A percentile compares a stretch with the other conserved stretches of the same genome.
phyloP scores from a whole-genome alignment of 2,329 filamentous ascomycete species.

The Phialophora tarda region DNA sequence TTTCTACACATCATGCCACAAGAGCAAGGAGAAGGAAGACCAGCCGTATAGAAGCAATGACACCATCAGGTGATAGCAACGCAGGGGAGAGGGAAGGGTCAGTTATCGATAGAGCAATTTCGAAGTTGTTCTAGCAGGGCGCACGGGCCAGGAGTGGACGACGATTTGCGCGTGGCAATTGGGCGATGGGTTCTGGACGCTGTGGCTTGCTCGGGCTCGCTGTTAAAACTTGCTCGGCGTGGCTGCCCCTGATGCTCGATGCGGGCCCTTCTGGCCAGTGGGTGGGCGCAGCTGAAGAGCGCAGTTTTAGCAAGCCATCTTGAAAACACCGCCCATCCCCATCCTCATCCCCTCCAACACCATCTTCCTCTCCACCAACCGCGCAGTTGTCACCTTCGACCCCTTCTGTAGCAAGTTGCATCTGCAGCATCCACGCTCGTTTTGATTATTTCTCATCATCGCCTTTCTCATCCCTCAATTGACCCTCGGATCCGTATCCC shows the following conservation, averaged over 20 bases:
- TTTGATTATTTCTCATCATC: constrained; percentile 1
- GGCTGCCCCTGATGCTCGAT: constrained; percentile 19
- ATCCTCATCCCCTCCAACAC: constrained; percentile 7
- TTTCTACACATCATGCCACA: constrained; percentile 6
- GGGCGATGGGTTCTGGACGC: constrained; percentile 4
- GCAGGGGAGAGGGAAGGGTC: not conserved
- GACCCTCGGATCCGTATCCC: not conserved
- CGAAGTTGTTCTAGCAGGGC: constrained; percentile 12
- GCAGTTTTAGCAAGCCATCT: constrained; percentile 4
- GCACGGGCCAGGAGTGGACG: constrained; percentile 2
- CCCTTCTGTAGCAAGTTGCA: constrained; percentile 13
- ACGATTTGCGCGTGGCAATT: constrained; percentile 8
- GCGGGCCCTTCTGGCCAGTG: not conserved
- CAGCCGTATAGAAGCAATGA: constrained; percentile 3
- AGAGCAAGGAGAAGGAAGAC: not conserved
- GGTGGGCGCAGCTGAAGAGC: constrained; percentile 11
- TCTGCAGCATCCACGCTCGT: constrained; percentile 17
- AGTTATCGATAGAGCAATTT: constrained; percentile 31
- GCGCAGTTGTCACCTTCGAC: constrained; percentile 7
- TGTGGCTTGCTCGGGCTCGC: not conserved
- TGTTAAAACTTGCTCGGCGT: constrained; percentile 19
- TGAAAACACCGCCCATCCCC: constrained; percentile 19
- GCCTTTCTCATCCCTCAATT: constrained; percentile 1
- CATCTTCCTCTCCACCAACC: constrained; percentile 5
- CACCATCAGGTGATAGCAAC: constrained; percentile 21